Percentiles rank a stretch among this genome's conserved stretches.
Evolutionary conservation across 345 rosid species (phyloP).

Genomic region (Anacardium occidentale): DNA sequence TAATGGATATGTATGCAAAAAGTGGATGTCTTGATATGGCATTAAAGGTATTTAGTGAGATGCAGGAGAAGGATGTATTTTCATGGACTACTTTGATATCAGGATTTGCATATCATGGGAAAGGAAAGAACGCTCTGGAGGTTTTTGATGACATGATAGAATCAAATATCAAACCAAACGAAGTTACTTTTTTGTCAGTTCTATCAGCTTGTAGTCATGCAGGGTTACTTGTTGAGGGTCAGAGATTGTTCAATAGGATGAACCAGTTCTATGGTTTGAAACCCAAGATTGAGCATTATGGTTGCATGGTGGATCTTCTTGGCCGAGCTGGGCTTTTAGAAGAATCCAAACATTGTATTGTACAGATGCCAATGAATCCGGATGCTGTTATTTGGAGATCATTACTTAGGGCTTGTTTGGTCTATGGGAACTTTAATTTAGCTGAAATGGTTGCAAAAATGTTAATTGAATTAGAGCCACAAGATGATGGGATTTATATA

Average conservation of each 20-base stretch:
- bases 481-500: conserved; percentile 29
- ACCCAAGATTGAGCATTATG: conserved; percentile 38
- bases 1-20: conserved; percentile 40
- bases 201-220: conserved; percentile 36
- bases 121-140: conserved; percentile 30
- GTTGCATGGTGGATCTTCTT: conserved; percentile 37
- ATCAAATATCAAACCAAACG: conserved; percentile 28
- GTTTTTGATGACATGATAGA: conserved; percentile 26
- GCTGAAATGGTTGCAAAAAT: conserved; percentile 30
- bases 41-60: conserved; percentile 20
- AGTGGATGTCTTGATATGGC: conserved; percentile 30
- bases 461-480: conserved; percentile 24
- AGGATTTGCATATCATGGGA: conserved; percentile 32
- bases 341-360: conserved; percentile 26
- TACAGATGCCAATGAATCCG: conserved; percentile 17
- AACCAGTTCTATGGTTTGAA: conserved; percentile 23
- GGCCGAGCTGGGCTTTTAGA: conserved; percentile 40
- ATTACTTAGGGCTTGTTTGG: conserved; percentile 27
- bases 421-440: conserved; percentile 24
- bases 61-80: conserved; percentile 26
- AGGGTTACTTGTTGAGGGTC: conserved; percentile 33
- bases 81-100: conserved; percentile 39
- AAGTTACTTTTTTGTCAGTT: conserved; percentile 29
- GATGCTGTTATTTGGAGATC: conserved; percentile 41
- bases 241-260: conserved; percentile 29